A percentile compares a stretch with the other conserved stretches of the same genome.
Conservation (phyloP, 192 early-diverging fungal genomes). For the Spinellus fusiger region DNA sequence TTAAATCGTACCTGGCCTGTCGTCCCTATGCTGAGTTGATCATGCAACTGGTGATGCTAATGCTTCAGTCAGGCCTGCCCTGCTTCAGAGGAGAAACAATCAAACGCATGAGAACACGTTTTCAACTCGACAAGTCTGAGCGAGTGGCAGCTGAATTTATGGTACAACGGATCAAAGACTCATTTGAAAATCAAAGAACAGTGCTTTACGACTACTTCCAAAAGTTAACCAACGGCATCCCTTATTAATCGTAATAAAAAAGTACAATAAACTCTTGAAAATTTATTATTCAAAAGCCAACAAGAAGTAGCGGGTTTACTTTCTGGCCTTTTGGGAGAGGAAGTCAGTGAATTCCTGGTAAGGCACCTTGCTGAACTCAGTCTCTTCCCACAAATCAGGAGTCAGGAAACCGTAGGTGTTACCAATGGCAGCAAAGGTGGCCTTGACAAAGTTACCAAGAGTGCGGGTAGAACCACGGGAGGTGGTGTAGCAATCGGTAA, state of each 20-base stretch:
- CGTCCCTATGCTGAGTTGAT: constrained; percentile 92
- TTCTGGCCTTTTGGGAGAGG: constrained; percentile 48
- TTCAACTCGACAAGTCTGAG: constrained; percentile 87
- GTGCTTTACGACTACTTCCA: constrained; percentile 80
- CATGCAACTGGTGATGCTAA: constrained; percentile 80
- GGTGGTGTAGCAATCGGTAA: constrained; percentile 96
- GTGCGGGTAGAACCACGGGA: constrained; percentile 96
- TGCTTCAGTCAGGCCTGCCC: constrained; percentile 94
- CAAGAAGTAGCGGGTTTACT: constrained; percentile 23
- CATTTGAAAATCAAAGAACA: constrained; percentile 89
- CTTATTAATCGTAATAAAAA: constrained; percentile 3
- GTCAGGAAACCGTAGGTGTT: constrained; percentile 97
- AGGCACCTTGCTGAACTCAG: constrained; percentile 79
- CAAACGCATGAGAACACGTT: constrained; percentile 74
- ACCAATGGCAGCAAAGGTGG: constrained; percentile 93
- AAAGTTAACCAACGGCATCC: constrained; percentile 67
- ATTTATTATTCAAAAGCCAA: background rate
- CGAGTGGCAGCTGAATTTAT: constrained; percentile 94
- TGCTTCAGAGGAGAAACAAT: constrained; percentile 98
- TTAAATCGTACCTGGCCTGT: constrained; percentile 87
- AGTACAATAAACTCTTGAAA: background rate
- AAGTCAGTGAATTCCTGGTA: constrained; percentile 88
- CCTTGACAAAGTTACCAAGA: constrained; percentile 99
- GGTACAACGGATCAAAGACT: constrained; percentile 80
- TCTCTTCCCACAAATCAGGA: constrained; percentile 94